phyloP scores from a whole-genome alignment of 1,284 basidiomycete species.

The Trichosporon inkin region DNA sequence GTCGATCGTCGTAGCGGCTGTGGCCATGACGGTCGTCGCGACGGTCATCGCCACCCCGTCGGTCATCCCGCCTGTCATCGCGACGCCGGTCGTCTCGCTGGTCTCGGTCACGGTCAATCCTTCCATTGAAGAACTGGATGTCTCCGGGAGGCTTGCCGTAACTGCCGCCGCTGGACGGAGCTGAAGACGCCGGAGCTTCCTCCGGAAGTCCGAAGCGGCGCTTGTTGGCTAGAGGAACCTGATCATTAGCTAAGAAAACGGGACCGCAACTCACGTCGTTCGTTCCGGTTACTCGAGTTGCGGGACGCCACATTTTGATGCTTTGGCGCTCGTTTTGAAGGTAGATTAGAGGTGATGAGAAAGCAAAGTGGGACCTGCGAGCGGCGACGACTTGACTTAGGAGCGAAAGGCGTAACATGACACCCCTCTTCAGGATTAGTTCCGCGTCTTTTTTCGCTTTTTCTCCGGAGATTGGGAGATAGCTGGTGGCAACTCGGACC shows the following conservation, averaged over 20 bases:
- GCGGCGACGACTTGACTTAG: not conserved
- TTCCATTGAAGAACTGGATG: conserved; percentile 47
- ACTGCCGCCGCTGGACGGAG: conserved; percentile 58
- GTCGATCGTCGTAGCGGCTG: conserved; percentile 26
- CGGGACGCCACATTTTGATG: conserved; percentile 74
- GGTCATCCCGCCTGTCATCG: conserved; percentile 24
- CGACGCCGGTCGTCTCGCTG: conserved; percentile 14
- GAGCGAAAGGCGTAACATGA: not conserved
- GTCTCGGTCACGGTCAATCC: conserved; percentile 35
- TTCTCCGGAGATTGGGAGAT: conserved; percentile 8
- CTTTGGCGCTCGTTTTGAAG: not conserved
- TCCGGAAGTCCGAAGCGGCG: conserved; percentile 79
- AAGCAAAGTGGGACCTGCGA: conserved; percentile 1
- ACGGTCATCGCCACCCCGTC: conserved; percentile 17
- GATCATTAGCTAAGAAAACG: conserved; percentile 17
- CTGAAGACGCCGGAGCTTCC: conserved; percentile 51
- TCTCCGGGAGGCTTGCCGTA: conserved; percentile 37
- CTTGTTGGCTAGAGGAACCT: conserved; percentile 61
- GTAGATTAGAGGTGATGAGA: conserved; percentile 3
- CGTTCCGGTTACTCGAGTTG: conserved; percentile 55
- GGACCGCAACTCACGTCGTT: conserved; percentile 47
- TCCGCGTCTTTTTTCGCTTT: conserved; percentile 6
- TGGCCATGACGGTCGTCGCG: conserved; percentile 22
- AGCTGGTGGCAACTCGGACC: not conserved
- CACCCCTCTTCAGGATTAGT: not conserved